A percentile compares a stretch with the other conserved stretches of the same genome.
phyloP scores from a whole-genome alignment of 2,329 filamentous ascomycete genomes.

The Fusarium metavorans region DNA sequence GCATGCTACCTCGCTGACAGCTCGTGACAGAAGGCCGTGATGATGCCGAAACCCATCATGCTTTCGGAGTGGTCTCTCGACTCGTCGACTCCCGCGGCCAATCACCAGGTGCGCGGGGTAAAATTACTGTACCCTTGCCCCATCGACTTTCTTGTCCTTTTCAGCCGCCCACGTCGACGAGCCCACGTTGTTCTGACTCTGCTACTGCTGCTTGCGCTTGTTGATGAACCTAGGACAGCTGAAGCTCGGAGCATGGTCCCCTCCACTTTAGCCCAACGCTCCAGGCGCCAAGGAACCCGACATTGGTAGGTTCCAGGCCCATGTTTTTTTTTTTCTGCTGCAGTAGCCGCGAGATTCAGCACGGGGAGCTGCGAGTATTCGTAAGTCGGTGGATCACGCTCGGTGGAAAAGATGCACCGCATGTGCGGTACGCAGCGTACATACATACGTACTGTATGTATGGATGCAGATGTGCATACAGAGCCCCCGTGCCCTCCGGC shows the following conservation, averaged over 20 bases:
- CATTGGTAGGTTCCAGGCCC: not conserved
- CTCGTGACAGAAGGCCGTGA: conserved; percentile 25
- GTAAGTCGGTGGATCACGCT: conserved; percentile 18
- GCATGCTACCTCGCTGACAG: conserved; percentile 24
- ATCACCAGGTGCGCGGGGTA: conserved; percentile 29
- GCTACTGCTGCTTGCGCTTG: not conserved
- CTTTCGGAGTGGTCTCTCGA: conserved; percentile 7
- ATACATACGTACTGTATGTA: not conserved
- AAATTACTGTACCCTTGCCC: conserved; percentile 7
- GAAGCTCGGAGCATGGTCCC: not conserved
- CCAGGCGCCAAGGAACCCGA: conserved; percentile 5
- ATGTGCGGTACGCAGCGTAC: not conserved
- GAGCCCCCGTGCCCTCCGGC: not conserved
- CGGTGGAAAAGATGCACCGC: conserved; percentile 18
- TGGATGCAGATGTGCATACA: not conserved
- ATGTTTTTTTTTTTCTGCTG: conserved; percentile 1
- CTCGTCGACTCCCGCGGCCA: conserved; percentile 8
- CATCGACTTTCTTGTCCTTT: conserved; percentile 9
- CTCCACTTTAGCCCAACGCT: not conserved
- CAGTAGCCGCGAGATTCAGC: conserved; percentile 11
- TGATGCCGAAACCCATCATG: conserved; percentile 38
- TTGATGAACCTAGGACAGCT: conserved; percentile 15
- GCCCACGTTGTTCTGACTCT: conserved; percentile 9
- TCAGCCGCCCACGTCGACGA: conserved; percentile 18
- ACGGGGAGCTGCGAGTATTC: conserved; percentile 14